A percentile compares a stretch with the other conserved stretches of the same genome.
Evolutionary conservation across 306 rosid genomes (phyloP).

Genomic region (Arachis hypogaea): DNA sequence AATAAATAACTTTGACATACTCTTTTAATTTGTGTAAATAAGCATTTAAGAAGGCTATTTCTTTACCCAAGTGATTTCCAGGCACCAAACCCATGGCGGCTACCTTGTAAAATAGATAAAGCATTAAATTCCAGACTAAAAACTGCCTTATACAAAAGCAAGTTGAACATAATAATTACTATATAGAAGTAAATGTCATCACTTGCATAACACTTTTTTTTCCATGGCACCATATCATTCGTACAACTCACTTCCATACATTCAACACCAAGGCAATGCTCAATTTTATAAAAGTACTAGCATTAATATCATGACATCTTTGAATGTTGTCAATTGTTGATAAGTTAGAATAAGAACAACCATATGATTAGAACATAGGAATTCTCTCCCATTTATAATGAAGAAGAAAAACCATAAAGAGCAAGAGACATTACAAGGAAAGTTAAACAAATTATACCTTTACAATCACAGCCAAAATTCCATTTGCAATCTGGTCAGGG

Average conservation of each 20-base stretch:
- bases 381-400: slow-evolving; percentile 25
- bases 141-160: slow-evolving; percentile 32
- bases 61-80: slow-evolving; percentile 91
- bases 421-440: slow-evolving; percentile 27
- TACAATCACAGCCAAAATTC: slow-evolving; percentile 82
- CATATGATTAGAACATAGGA: slow-evolving; percentile 19
- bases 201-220: slow-evolving; percentile 6
- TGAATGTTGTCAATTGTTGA: slow-evolving; percentile 23
- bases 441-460: slow-evolving; percentile 62
- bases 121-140: slow-evolving; percentile 34
- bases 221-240: slow-evolving; percentile 15
- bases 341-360: slow-evolving; percentile 29
- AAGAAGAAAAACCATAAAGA: slow-evolving; percentile 13
- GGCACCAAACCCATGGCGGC: slow-evolving; percentile 98
- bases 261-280: slow-evolving; percentile 25
- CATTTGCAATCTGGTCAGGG: slow-evolving; percentile 69
- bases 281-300: slow-evolving; percentile 25
- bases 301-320: slow-evolving; percentile 34
- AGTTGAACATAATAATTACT: slow-evolving; percentile 27
- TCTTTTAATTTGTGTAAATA: slow-evolving; percentile 85
- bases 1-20: slow-evolving; percentile 49
- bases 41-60: slow-evolving; percentile 64
- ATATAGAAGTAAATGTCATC: slow-evolving; percentile 31
- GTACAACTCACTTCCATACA: slow-evolving; percentile 4
- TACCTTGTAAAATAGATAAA: slow-evolving; percentile 62